Conservation (phyloP, 345 rosid genomes). For the Bruguiera sexangula region DNA sequence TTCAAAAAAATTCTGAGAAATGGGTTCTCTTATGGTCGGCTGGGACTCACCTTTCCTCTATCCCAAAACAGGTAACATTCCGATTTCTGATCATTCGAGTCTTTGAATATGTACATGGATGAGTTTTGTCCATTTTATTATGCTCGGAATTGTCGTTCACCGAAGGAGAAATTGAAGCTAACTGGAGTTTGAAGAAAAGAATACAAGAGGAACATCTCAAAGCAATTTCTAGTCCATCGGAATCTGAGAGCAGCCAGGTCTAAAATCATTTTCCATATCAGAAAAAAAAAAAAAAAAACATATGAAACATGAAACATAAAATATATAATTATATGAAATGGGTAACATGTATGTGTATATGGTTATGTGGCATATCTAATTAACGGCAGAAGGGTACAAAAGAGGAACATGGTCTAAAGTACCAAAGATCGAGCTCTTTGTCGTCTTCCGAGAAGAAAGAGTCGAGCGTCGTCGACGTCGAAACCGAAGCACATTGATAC, state of each 20-base stretch:
- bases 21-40: constrained; percentile 47
- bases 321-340: neutral
- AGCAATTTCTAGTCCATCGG: constrained; percentile 31
- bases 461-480: too few species aligned
- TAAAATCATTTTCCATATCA: neutral
- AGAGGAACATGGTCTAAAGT: too few species aligned
- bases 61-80: constrained; percentile 45
- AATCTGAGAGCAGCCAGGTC: constrained; percentile 14
- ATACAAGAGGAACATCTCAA: constrained; percentile 51
- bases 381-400: too few species aligned
- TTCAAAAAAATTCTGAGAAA: too few species aligned
- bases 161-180: constrained; percentile 59
- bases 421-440: too few species aligned
- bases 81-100: neutral
- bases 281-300: too few species aligned
- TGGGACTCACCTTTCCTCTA: constrained; percentile 69
- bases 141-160: constrained; percentile 29
- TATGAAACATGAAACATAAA: too few species aligned
- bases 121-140: too few species aligned
- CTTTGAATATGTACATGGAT: neutral
- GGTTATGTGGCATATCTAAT: too few species aligned
- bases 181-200: constrained; percentile 65
- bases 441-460: too few species aligned
- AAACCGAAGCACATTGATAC: too few species aligned
- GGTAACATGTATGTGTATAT: too few species aligned